Conservation (phyloP, 2,329 filamentous ascomycete genomes). For the Ophiostoma triangulosporum region DNA sequence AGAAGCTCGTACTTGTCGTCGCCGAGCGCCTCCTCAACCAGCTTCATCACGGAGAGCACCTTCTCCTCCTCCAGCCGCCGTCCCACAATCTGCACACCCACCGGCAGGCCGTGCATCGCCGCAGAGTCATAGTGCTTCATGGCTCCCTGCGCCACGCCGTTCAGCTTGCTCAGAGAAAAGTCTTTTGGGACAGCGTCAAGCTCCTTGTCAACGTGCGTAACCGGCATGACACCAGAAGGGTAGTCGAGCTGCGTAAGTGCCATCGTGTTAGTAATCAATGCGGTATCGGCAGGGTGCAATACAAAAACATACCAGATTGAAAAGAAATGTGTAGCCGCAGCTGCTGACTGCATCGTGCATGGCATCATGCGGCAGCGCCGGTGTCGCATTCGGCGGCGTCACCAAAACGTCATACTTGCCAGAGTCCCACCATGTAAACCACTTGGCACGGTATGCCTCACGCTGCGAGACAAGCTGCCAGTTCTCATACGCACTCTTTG, state of each 20-base stretch:
- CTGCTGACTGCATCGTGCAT: conserved; percentile 78
- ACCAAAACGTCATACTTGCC: conserved; percentile 65
- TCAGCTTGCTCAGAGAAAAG: conserved; percentile 51
- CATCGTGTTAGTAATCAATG: neutral
- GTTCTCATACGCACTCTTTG: conserved; percentile 62
- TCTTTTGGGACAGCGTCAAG: conserved; percentile 50
- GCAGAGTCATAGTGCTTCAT: conserved; percentile 75
- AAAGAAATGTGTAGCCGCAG: conserved; percentile 88
- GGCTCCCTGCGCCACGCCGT: conserved; percentile 68
- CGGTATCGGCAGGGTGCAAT: conserved; percentile 9
- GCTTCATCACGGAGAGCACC: conserved; percentile 67
- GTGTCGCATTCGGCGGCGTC: conserved; percentile 77
- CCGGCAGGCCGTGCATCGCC: conserved; percentile 77
- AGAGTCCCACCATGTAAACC: conserved; percentile 76
- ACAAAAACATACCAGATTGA: conserved; percentile 54
- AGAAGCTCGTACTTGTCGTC: conserved; percentile 39
- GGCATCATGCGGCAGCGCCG: conserved; percentile 71
- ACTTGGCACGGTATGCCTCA: conserved; percentile 62
- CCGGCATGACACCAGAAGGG: conserved; percentile 65
- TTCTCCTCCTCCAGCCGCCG: conserved; percentile 75
- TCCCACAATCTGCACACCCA: conserved; percentile 74
- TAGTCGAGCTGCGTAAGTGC: conserved; percentile 57
- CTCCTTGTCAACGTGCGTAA: conserved; percentile 65
- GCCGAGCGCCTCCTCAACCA: conserved; percentile 60
- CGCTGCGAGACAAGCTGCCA: conserved; percentile 69